Percentiles rank a stretch among this genome's conserved stretches.
Conservation (phyloP, 768 basidiomycete genomes). For the Podaxis sp. region DNA sequence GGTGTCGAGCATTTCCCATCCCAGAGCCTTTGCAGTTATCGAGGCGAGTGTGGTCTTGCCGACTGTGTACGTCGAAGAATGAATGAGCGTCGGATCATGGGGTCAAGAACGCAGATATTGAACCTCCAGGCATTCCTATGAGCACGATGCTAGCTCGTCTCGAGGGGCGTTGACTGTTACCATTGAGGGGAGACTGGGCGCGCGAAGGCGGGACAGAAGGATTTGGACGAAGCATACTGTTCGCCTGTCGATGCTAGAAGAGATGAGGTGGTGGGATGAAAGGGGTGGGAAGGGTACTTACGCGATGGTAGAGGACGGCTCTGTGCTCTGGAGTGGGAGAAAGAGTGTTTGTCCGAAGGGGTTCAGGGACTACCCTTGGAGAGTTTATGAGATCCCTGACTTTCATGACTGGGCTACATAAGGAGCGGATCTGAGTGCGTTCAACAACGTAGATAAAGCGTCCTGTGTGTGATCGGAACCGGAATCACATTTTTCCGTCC, state of each 20-base stretch:
- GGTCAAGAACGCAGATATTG: conserved; percentile 1
- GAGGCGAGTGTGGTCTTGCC: conserved; percentile 76
- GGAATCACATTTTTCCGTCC: conserved; percentile 13
- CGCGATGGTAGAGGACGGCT: conserved; percentile 12
- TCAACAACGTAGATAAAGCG: not conserved
- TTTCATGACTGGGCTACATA: conserved; percentile 13
- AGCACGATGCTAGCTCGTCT: conserved; percentile 45
- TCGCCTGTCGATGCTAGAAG: conserved; percentile 1
- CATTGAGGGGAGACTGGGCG: conserved; percentile 16
- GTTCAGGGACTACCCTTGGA: not conserved
- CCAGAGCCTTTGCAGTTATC: conserved; percentile 58
- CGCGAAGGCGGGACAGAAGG: conserved; percentile 11
- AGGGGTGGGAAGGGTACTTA: not conserved
- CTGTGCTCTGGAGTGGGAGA: conserved; percentile 11
- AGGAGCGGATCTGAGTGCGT: not conserved
- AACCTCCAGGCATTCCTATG: conserved; percentile 76
- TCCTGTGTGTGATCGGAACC: conserved; percentile 8
- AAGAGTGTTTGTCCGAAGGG: not conserved
- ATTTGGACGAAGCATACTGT: conserved; percentile 5
- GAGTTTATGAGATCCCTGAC: conserved; percentile 14
- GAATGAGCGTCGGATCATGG: not conserved
- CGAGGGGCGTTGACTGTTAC: conserved; percentile 12
- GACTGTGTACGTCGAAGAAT: conserved; percentile 23
- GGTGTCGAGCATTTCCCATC: conserved; percentile 62
- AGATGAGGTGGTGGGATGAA: too few species aligned